Conservation (phyloP, 805 yeast genomes). For the Pichia pseudocactophila region DNA sequence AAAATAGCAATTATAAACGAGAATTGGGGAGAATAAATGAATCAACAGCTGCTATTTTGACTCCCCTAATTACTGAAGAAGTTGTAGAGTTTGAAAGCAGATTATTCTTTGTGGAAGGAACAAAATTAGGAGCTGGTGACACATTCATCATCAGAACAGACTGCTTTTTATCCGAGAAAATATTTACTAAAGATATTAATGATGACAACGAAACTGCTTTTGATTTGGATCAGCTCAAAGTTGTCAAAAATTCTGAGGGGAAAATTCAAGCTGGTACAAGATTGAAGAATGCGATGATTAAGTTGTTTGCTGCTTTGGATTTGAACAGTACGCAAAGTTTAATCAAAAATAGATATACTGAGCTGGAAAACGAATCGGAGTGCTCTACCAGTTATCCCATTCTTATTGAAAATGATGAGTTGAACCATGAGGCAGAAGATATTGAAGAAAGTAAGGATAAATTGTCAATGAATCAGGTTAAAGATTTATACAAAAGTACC, state of each 20-base stretch:
- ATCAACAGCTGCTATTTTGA: conserved; percentile 53
- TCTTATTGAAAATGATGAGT: conserved; percentile 2
- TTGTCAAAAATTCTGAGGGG: conserved; percentile 6
- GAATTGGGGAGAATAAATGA: conserved; percentile 76
- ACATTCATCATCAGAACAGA: conserved; percentile 62
- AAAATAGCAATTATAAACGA: conserved; percentile 22
- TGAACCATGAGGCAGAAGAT: background rate
- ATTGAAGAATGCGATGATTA: conserved; percentile 7
- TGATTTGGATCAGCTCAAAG: conserved; percentile 3
- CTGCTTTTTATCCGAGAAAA: conserved; percentile 36
- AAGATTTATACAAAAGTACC: conserved; percentile 64
- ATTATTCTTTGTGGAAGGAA: conserved; percentile 46
- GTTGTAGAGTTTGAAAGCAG: conserved; percentile 48
- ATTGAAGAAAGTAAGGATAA: conserved; percentile 2
- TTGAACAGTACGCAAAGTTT: conserved; percentile 4
- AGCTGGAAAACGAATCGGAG: conserved; percentile 1
- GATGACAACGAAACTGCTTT: conserved; percentile 1
- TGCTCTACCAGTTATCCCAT: conserved; percentile 14
- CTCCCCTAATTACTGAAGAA: conserved; percentile 52
- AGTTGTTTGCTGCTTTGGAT: conserved; percentile 13
- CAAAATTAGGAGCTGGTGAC: conserved; percentile 64
- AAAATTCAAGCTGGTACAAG: conserved; percentile 10
- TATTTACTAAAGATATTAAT: conserved; percentile 10
- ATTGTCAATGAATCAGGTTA: conserved; percentile 62
- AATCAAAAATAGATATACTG: no score